Evolutionary conservation across 768 basidiomycete genomes (phyloP).

Genomic region (Melanogaster broomeanus): DNA sequence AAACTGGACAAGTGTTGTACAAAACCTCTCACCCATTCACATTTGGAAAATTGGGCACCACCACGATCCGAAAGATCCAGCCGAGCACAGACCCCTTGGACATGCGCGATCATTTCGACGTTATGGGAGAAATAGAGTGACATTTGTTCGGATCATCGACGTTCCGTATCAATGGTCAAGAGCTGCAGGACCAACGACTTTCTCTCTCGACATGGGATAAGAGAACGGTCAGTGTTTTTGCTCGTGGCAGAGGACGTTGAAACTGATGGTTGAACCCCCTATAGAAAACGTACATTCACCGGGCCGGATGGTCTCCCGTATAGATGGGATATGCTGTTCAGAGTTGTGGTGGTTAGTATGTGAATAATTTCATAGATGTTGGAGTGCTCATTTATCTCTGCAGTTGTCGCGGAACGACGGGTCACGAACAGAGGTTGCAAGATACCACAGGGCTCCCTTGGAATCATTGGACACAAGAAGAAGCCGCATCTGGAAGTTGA

Average conservation of each 20-base stretch:
- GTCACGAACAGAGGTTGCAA: no score
- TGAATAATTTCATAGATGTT: no score
- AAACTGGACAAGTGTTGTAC: slow-evolving; percentile 26
- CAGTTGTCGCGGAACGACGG: slow-evolving; percentile 21
- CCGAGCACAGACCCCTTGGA: slow-evolving; percentile 16
- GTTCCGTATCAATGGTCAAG: slow-evolving; percentile 30
- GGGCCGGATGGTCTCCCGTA: no score
- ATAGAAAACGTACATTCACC: no score
- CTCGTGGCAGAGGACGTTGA: slow-evolving; percentile 24
- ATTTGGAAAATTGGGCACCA: slow-evolving; percentile 9
- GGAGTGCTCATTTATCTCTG: neutral
- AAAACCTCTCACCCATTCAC: slow-evolving; percentile 17
- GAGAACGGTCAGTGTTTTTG: slow-evolving; percentile 12
- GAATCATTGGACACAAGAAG: slow-evolving; percentile 15
- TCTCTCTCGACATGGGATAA: slow-evolving; percentile 21
- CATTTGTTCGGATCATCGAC: slow-evolving; percentile 22
- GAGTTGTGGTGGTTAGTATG: slow-evolving; percentile 10
- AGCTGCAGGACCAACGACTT: slow-evolving; percentile 21
- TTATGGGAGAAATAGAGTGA: slow-evolving; percentile 37
- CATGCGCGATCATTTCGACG: slow-evolving; percentile 28
- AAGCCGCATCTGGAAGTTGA: slow-evolving; percentile 17
- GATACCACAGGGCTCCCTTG: slow-evolving; percentile 11
- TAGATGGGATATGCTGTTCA: no score
- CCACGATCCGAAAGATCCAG: slow-evolving; percentile 22
- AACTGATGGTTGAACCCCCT: no score